These are phyloP conservation scores for Pythium utonaiense DNA, from an alignment of 352 stramenopile species.

Conservation along the genomic window DNA sequence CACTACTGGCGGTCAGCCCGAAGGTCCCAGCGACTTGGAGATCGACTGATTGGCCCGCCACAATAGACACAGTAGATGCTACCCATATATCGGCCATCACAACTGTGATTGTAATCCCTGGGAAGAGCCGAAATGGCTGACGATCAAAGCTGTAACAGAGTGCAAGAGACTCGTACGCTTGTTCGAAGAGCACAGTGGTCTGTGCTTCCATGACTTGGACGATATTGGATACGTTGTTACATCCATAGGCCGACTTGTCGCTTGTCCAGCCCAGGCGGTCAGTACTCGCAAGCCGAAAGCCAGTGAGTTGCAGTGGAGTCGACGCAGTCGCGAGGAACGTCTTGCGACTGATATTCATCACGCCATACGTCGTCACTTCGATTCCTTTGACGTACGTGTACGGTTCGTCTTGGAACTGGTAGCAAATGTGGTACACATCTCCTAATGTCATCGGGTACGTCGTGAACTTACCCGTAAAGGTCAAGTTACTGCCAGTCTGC, in stretches of 20 bases:
- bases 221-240: conserved; percentile 29
- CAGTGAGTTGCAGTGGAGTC: conserved; percentile 40
- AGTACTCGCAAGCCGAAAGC: conserved; percentile 43
- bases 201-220: conserved; percentile 31
- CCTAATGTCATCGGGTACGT: conserved; percentile 31
- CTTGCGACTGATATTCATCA: conserved; percentile 38
- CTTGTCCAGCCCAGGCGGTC: conserved; percentile 57
- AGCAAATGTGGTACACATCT: conserved; percentile 65
- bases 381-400: conserved; percentile 45
- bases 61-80: conserved; percentile 40
- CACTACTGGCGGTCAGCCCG: conserved; percentile 47
- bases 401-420: conserved; percentile 66
- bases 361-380: conserved; percentile 42
- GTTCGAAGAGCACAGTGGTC: conserved; percentile 28
- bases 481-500: conserved; percentile 2
- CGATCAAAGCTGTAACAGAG: conserved; percentile 67
- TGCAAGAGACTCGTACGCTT: conserved; percentile 33
- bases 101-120: conserved; percentile 28
- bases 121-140: conserved; percentile 56
- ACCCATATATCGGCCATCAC: conserved; percentile 53
- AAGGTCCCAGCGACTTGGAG: conserved; percentile 52
- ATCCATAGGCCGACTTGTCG: conserved; percentile 27
- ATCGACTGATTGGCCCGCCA: conserved; percentile 37
- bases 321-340: conserved; percentile 41
- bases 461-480: conserved; percentile 40